Base-by-base conservation (phyloP, 495 filamentous ascomycete genomes). In the Neurospora sp. region DNA sequence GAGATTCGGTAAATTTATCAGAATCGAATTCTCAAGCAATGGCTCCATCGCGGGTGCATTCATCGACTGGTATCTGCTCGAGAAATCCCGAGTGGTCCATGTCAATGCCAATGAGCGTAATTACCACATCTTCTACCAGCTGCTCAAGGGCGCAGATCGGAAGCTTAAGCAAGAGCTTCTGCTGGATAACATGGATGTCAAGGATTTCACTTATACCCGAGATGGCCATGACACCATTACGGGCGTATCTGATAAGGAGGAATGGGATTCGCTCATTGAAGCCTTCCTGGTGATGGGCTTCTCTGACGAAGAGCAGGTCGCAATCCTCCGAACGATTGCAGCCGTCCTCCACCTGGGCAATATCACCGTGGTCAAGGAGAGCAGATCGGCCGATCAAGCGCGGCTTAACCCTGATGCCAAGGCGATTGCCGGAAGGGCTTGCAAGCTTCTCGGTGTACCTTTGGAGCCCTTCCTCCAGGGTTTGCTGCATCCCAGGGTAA, bases 51-150 rank as follows among this genome's bases (percentile, higher is more conserved):
- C 92, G 40, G 96, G 96, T 16, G 96, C 96, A 37, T 98, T 91
- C 83, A 97, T 99, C 69, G 94, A 99, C 80, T 99, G 96, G 96
- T 98, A 98, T 82, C 86, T 99, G 0, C 82, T 99, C 12, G 96
- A 99, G 78, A 99, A 99, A 79, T 98, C 96, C 3, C 88, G 96
- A 69, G 96, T 99, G 8, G 94, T 98, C 23, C 91, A 91, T 54
- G 89, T 97, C 39, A 96, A 93, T 78, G 76, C 89, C 3, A 90
- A 92, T 69, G 96, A 99, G 79, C 88, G 96, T 35, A 99, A 97
- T 76, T 99, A 99, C 79, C 96, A 99, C 80, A 86, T 99, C 38
- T 99, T 99, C 81, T 99, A 99, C 79, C 96, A 99, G 81, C 86
- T 99, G 14, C 82, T 99, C 3, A 90, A 90, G 72, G 96, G 96